Base-by-base conservation (phyloP, 2,329 filamentous ascomycete species). In the Diaporthe vaccinii region DNA sequence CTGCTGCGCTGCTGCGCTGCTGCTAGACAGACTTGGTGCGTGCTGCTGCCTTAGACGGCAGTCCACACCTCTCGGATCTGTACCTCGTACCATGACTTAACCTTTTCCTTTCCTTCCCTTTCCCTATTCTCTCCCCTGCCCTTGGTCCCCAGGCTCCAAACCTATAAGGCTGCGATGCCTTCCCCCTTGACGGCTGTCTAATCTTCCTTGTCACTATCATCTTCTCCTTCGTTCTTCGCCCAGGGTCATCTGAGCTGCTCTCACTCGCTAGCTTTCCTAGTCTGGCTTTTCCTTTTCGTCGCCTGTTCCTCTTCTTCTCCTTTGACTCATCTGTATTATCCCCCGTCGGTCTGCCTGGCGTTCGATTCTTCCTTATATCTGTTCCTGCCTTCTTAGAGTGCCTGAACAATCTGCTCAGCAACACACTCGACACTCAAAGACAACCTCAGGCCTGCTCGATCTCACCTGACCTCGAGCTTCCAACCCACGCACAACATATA, bases 81-180 rank as follows among this genome's bases (percentile, higher is more conserved):
- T 69, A 69, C 65, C 65, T 55, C 55, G 55, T 62, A 75, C 78
- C 67, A 72, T 58, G n/a, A 34, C 74, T 74, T 72, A 36, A 73
- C 39, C 55, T 74, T 73, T 74, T 61, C 61, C 25, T 65, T 61
- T 71, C 53, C 53, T 49, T 41, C 57, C 74, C 75, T 74, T 78
- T 78, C 72, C 75, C 77, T 76, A 68, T 74, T 69, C 75, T 76
- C 79, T 78, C 77, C 78, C 77, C 79, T 58, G 62, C 74, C 72
- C 71, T 71, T 75, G 76, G 78, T 80, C 74, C 67, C 82, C 82
- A 85, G 84, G 83, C 83, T 85, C 78, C 83, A 82, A 82, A 80
- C 77, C 82, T 90, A 90, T 90, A 90, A 90, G 88, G 88, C 86
- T 88, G 81, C 85, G 85, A 89, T 88, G 83, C 82, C 87, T 86